phyloP scores from a whole-genome alignment of 805 yeast species.

The Jamesozyma piceae region DNA sequence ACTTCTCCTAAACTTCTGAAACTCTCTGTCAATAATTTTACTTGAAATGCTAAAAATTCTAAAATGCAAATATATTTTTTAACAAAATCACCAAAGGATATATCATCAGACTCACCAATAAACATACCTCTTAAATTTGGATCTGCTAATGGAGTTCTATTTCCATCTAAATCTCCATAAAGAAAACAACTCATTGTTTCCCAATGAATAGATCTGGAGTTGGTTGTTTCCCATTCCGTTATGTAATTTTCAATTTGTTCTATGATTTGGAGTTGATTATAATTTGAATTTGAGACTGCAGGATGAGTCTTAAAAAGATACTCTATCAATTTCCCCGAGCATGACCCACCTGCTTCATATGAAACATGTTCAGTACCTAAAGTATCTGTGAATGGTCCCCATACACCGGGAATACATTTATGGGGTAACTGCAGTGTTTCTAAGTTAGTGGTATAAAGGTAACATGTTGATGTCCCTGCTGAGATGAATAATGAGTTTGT shows the following conservation, averaged over 20 bases:
- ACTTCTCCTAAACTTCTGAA: slow-evolving; percentile 10
- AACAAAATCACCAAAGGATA: slow-evolving; percentile 29
- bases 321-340: slow-evolving; percentile 47
- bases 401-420: slow-evolving; percentile 35
- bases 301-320: slow-evolving; percentile 38
- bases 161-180: slow-evolving; percentile 51
- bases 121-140: slow-evolving; percentile 40
- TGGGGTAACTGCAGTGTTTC: too few relatives aligned
- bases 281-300: slow-evolving; percentile 12
- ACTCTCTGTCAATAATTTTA: slow-evolving; percentile 33
- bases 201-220: slow-evolving; percentile 18
- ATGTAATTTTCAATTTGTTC: slow-evolving; percentile 18
- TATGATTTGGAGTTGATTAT: slow-evolving; percentile 10
- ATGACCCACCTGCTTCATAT: slow-evolving; percentile 50
- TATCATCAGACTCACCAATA: slow-evolving; percentile 39
- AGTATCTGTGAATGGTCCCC: slow-evolving; percentile 50
- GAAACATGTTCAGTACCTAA: slow-evolving; percentile 23
- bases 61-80: slow-evolving; percentile 38
- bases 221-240: slow-evolving; percentile 7
- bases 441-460: slow-evolving; percentile 31
- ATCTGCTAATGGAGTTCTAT: slow-evolving; percentile 48
- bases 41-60: slow-evolving; percentile 46
- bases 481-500: slow-evolving; percentile 36
- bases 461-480: slow-evolving; percentile 59
- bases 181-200: slow-evolving; percentile 33